Base-by-base conservation (phyloP, 352 stramenopile genomes). In the Pythium biforme region DNA sequence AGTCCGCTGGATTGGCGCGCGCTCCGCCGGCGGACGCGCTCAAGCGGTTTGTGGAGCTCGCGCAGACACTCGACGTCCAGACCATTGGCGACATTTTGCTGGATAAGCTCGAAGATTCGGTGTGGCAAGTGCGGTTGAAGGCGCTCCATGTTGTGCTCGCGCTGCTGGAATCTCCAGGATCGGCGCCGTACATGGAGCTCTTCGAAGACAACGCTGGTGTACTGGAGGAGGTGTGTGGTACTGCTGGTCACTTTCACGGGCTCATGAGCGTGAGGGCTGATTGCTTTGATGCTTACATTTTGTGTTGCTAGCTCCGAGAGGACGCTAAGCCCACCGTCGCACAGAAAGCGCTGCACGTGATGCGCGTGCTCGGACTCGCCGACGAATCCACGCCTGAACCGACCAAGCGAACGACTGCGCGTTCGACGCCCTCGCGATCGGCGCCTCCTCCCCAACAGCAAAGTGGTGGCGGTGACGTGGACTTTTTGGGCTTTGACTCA, bases 201-300 rank as follows among this genome's bases (percentile, higher is more conserved):
- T 92, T 94, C 54, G 81, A 90, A 55, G 87, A 91, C 39, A 94
- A 96, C 47, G 70, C 89, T 19, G 87, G 92, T 45, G 76, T 94
- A 6, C 55, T 96, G 3, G 77, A 96, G 69, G 81, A 88, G 67
- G 76, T 90, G 62, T 5, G 66, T 59, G 25, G n/a, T 14, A 7
- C 15, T 31, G 11, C 19, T 22, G 19, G 5, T 4, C n/a, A 27
- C 8, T 14, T 27, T 3, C 5, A 47, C 14, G 19, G 1, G 14
- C 26, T 19, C n/a, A 4, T 26, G 8, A 11, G 26, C 40, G 11
- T 6, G 19, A 12, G 9, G 10, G 14, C 19, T 47, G n/a, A 26
- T 26, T 8, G 1, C 5, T 25, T 46, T 5, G 37, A n/a, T n/a
- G n/a, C n/a, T n/a, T 33, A 10, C 29, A 9, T 33, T 37, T 37